Conservation (phyloP, 768 basidiomycete genomes). For the Trametes gibbosa region DNA sequence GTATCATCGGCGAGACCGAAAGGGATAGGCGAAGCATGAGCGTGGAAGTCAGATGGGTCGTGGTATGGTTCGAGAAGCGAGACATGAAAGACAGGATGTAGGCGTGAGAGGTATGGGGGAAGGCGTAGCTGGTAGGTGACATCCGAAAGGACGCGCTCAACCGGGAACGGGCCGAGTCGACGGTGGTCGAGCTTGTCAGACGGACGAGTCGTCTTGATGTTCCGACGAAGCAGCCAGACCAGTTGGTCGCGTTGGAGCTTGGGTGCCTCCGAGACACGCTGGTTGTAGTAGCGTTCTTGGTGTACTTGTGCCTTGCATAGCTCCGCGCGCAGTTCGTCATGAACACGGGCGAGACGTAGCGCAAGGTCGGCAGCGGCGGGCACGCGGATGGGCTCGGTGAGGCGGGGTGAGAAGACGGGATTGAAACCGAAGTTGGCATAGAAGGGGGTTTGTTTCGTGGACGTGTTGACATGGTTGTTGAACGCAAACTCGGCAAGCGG, state of each 20-base stretch:
- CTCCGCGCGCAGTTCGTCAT: conserved; percentile 34
- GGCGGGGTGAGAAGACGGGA: conserved; percentile 27
- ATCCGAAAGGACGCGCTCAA: not conserved
- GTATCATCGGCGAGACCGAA: conserved; percentile 6
- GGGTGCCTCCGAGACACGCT: conserved; percentile 26
- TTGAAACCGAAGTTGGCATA: conserved; percentile 8
- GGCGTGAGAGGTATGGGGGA: conserved; percentile 30
- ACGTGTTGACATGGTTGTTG: not conserved
- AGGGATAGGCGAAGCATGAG: conserved; percentile 20
- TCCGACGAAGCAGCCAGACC: conserved; percentile 31
- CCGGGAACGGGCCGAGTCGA: not conserved
- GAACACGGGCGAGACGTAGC: conserved; percentile 29
- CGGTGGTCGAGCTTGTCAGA: conserved; percentile 35
- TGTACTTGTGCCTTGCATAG: conserved; percentile 30
- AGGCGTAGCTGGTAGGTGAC: conserved; percentile 30
- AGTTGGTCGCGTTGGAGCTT: conserved; percentile 31
- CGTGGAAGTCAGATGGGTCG: conserved; percentile 34
- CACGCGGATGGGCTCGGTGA: conserved; percentile 29
- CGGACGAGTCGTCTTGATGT: conserved; percentile 36
- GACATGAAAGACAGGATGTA: conserved; percentile 41
- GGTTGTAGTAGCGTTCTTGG: conserved; percentile 31
- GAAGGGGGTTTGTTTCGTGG: not conserved
- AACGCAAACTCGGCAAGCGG: not conserved
- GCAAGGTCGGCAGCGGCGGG: conserved; percentile 34
- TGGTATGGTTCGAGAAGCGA: conserved; percentile 31